These are phyloP conservation scores for Cadophora luteo-olivacea DNA, from an alignment of 2,329 filamentous ascomycete species.

Conservation along the genomic window DNA sequence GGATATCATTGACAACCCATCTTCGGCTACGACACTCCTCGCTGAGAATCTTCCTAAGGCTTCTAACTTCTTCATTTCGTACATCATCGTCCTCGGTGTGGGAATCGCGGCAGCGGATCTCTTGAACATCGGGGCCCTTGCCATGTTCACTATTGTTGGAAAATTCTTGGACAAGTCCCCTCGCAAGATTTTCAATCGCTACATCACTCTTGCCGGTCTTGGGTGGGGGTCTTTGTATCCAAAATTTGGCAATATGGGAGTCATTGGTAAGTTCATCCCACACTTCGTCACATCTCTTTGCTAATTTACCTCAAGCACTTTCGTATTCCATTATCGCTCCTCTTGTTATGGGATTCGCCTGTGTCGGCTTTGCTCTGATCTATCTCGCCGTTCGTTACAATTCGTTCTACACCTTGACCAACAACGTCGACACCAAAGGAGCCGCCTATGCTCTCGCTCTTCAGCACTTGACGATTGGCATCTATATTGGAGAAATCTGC, in stretches of 20 bases:
- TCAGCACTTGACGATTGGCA: constrained; percentile 81
- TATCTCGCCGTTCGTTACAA: constrained; percentile 92
- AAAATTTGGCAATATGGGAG: constrained; percentile 78
- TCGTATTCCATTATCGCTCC: constrained; percentile 88
- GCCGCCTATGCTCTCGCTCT: constrained; percentile 84
- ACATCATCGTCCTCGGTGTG: constrained; percentile 91
- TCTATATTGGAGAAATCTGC: constrained; percentile 84
- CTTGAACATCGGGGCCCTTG: constrained; percentile 74
- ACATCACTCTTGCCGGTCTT: constrained; percentile 74
- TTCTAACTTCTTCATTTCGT: constrained; percentile 94
- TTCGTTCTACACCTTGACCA: constrained; percentile 82
- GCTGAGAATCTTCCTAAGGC: constrained; percentile 79
- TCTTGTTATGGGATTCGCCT: constrained; percentile 81
- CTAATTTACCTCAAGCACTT: constrained; percentile 61
- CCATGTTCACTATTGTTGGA: constrained; percentile 75
- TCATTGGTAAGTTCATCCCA: constrained; percentile 66
- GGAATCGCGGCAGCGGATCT: constrained; percentile 77
- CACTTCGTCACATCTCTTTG: background rate
- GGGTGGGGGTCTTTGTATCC: constrained; percentile 87
- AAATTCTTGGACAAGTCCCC: constrained; percentile 79
- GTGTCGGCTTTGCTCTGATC: constrained; percentile 77
- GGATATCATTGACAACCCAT: constrained; percentile 68
- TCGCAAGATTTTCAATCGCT: constrained; percentile 78
- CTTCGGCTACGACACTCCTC: constrained; percentile 66
- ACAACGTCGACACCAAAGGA: constrained; percentile 84